A percentile compares a stretch with the other conserved stretches of the same genome.
phyloP scores from a whole-genome alignment of 371 early-diverging fungal genomes.

The Actinomortierella ambigua region DNA sequence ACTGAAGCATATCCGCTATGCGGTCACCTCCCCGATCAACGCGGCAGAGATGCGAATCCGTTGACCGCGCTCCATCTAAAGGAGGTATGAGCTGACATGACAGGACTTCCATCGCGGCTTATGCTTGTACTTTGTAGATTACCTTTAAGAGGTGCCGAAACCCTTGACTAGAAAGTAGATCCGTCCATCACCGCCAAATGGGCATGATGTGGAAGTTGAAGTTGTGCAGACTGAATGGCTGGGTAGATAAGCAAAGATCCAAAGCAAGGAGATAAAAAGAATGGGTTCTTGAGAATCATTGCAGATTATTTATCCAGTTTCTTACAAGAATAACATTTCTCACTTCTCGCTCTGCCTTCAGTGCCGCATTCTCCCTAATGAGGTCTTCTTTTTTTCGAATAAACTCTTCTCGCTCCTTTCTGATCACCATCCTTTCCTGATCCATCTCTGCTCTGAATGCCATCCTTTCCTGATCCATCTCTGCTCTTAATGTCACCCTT shows the following conservation, averaged over 20 bases:
- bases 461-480: background rate
- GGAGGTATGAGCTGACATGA: background rate
- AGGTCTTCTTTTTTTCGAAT: background rate
- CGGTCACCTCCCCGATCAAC: slow-evolving; percentile 3
- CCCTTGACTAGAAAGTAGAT: slow-evolving; percentile 1
- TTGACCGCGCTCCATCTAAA: slow-evolving; percentile 1
- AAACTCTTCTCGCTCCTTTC: background rate
- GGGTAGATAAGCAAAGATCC: background rate
- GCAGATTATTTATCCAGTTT: background rate
- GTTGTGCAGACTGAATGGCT: no score
- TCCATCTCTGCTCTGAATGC: slow-evolving; percentile 5
- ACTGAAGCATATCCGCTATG: background rate
- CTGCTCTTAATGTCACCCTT: slow-evolving; percentile 2
- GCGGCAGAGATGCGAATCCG: slow-evolving; percentile 2
- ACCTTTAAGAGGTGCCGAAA: background rate
- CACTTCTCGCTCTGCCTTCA: background rate
- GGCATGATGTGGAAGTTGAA: no score
- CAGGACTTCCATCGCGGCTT: background rate
- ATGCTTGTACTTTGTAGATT: background rate
- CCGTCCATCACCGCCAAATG: no score
- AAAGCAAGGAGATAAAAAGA: slow-evolving; percentile 4
- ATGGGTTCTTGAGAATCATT: slow-evolving; percentile 7
- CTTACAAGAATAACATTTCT: background rate
- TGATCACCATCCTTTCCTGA: background rate
- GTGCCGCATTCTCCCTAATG: no score